These are phyloP conservation scores for Trichoderma sp. DNA, from an alignment of 2,329 filamentous ascomycete genomes.

Conservation along the genomic window DNA sequence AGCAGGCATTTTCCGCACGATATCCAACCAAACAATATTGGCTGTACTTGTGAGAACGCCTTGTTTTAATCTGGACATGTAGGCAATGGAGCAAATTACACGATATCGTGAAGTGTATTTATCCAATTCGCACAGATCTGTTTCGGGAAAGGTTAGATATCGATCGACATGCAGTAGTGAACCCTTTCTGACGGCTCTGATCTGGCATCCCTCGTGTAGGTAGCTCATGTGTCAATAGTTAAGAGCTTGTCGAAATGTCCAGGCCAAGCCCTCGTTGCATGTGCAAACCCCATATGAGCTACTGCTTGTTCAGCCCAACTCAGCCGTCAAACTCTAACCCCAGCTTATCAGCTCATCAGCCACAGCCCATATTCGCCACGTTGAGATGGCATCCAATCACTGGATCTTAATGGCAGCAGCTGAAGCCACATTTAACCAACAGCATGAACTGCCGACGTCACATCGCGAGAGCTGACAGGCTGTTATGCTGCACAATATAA, in stretches of 20 bases:
- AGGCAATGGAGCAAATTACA: neutral
- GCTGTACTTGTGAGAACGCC: neutral
- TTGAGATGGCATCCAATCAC: neutral
- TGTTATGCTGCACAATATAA: neutral
- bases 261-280: neutral
- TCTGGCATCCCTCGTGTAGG: neutral
- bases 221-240: neutral
- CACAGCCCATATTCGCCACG: slow-evolving; percentile 2
- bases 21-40: neutral
- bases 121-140: neutral
- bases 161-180: neutral
- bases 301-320: neutral
- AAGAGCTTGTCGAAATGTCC: too few species aligned
- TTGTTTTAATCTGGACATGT: neutral
- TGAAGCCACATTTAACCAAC: neutral
- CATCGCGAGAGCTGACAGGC: neutral
- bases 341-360: slow-evolving; percentile 2
- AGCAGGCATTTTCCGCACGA: neutral
- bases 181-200: neutral
- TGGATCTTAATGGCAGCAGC: neutral
- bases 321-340: slow-evolving; percentile 7
- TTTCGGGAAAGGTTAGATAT: neutral
- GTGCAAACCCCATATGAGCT: neutral
- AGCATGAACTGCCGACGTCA: neutral
- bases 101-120: neutral